Evolutionary conservation across 305 asterid species (phyloP), one percentile per base, ranked within the genome.

Genomic region (Fraxinus sp.): DNA sequence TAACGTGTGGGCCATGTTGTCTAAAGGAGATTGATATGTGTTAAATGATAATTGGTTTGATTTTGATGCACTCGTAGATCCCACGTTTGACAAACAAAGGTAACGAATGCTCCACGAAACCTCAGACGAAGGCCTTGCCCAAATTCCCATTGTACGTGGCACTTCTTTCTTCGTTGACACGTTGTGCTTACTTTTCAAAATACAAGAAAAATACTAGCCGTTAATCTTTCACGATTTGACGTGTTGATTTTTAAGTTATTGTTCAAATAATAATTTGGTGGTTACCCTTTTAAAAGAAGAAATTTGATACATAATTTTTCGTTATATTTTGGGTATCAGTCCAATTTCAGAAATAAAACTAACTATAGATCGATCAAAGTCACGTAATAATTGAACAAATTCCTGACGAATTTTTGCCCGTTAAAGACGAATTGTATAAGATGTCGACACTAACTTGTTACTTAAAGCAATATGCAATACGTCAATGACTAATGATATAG

Each of bases 91-190:
- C 81, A 39, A 77, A 77, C 57, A 13, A 80, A 77, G 82, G 71
- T 68, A 46, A 68, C 81, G 81, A 72, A 79, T 68, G 78, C 74
- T 78, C 77, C 82, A 77, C 85, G 82, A 70, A 77, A 82, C 85
- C 75, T 74, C 37, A 33, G 79, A 74, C 74, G 59, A 49, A 64
- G 20, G 59, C 18, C 59, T 14, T 11, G n/a, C 75, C 70, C 13
- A 39, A 59, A 46, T 24, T 37, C 55, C 64, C n/a, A 49, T 10
- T 33, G n/a, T 37, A 14, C 73, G 28, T 26, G 43, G 2, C 33
- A 62, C 71, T 7, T 7, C 13, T 20, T 62, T 16, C 1, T 62
- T 26, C 11, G 39, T 13, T 3, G 37, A 68, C 75, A 30, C 75
- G 75, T 68, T 28, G 5, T 37, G 5, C 8, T 66, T 22, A 16